phyloP scores from a whole-genome alignment of 116 monocot species.

The Dioscorea cayenensis region DNA sequence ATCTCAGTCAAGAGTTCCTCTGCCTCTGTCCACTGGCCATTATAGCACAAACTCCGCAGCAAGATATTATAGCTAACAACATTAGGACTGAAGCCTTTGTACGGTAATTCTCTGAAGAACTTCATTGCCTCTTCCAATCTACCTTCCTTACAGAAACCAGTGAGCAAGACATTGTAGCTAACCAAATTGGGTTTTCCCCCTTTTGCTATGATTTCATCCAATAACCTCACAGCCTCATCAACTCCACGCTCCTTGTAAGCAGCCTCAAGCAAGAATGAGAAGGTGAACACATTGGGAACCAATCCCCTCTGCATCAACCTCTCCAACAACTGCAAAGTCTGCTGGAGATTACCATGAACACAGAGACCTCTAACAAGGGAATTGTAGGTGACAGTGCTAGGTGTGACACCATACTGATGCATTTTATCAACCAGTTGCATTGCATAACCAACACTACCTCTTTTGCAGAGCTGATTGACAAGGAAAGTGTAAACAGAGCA shows the following conservation, averaged over 20 bases:
- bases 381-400: constrained; percentile 57
- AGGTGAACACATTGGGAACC: constrained; percentile 71
- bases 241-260: constrained; percentile 72
- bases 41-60: constrained; percentile 61
- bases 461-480: constrained; percentile 67
- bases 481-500: constrained; percentile 42
- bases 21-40: constrained; percentile 56
- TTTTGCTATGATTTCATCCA: constrained; percentile 68
- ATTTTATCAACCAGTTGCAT: constrained; percentile 82
- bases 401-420: constrained; percentile 49
- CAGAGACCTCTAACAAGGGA: constrained; percentile 68
- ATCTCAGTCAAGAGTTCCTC: constrained; percentile 73
- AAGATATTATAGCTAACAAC: constrained; percentile 76
- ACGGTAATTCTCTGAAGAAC: constrained; percentile 47
- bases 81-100: constrained; percentile 56
- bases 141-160: constrained; percentile 68
- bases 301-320: constrained; percentile 53
- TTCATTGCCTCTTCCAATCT: constrained; percentile 51
- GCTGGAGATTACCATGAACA: constrained; percentile 65
- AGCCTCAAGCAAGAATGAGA: constrained; percentile 63
- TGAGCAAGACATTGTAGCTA: constrained; percentile 75
- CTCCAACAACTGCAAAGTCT: constrained; percentile 62
- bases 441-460: constrained; percentile 77
- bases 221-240: constrained; percentile 53
- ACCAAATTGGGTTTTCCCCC: constrained; percentile 75